Conservation (phyloP, 768 basidiomycete genomes). For the Phaeotremella skinneri region DNA sequence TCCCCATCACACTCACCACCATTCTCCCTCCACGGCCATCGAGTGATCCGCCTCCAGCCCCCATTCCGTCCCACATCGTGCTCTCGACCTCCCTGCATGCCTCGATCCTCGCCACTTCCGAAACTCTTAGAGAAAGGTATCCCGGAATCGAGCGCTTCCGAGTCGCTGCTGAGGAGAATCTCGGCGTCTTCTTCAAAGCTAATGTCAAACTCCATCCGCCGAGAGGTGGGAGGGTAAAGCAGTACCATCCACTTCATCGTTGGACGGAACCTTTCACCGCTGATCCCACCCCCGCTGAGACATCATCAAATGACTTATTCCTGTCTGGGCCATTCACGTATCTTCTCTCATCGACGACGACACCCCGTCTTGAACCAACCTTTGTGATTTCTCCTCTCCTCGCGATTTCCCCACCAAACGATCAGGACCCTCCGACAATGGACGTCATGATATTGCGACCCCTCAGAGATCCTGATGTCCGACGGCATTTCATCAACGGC, state of each 20-base stretch:
- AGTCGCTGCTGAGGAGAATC: conserved; percentile 74
- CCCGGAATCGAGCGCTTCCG: conserved; percentile 85
- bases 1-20: conserved; percentile 17
- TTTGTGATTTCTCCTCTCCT: conserved; percentile 74
- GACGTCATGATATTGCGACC: conserved; percentile 79
- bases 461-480: conserved; percentile 37
- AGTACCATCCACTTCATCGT: conserved; percentile 63
- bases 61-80: conserved; percentile 70
- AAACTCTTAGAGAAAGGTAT: conserved; percentile 64
- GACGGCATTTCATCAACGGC: not conserved
- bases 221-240: conserved; percentile 54
- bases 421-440: conserved; percentile 55
- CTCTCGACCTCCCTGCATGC: conserved; percentile 84
- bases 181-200: conserved; percentile 67
- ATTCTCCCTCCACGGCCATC: conserved; percentile 55
- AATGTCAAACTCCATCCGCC: conserved; percentile 60
- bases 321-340: conserved; percentile 79
- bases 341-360: conserved; percentile 76
- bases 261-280: conserved; percentile 51
- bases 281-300: conserved; percentile 22
- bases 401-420: conserved; percentile 54
- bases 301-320: conserved; percentile 54
- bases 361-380: conserved; percentile 76
- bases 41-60: conserved; percentile 48
- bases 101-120: conserved; percentile 64